Base-by-base conservation (phyloP, 768 basidiomycete species). In the Rhodotorula sphaerocarpa region DNA sequence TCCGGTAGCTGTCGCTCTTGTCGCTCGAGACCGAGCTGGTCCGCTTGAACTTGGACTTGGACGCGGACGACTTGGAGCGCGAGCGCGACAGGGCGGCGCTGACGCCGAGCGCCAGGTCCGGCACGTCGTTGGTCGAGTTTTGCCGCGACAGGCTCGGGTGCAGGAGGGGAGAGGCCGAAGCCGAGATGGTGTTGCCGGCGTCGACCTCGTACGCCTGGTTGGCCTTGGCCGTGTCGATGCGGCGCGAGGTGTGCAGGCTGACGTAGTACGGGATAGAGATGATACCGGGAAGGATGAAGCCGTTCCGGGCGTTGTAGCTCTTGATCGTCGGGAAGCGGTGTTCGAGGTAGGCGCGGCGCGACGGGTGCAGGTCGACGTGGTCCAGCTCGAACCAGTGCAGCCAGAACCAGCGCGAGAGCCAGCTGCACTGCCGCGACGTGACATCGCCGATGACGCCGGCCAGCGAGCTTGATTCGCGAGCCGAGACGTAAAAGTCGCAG, bases 211-310 rank as follows among this genome's bases (percentile, higher is more conserved):
- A 85, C 2, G 82, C 80, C 66, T 83, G 81, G 52, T 79, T 79
- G 50, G 80, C 78, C 5, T 76, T 77, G 3, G 83, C 78, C 21
- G 83, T 81, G 62, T 85, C 83, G 62, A 82, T 80, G 6, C 79
- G 75, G 30, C 84, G 82, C 14, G 84, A 81, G 53, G 84, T 82
- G 41, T 85, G 86, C 34, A 88, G 78, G 80, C 84, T 87, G 67
- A 88, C 82, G 73, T 87, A 87, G 76, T 85, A 85, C 0, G 83
- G 83, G 79, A 86, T 86, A 71, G 82, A 76, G 50, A 86, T 79
- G 66, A 86, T 79, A 74, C 82, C 80, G 0, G 85, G 83, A n/a
- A 85, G 69, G 56, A 87, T 75, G 71, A 85, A 84, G 51, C 78
- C 79, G 76, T 87, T 87, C 52, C 86, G 80, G 15, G 81, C 86